Base-by-base conservation (phyloP, 225 moss, liverwort and hornwort species). In the Ulota crispa region DNA sequence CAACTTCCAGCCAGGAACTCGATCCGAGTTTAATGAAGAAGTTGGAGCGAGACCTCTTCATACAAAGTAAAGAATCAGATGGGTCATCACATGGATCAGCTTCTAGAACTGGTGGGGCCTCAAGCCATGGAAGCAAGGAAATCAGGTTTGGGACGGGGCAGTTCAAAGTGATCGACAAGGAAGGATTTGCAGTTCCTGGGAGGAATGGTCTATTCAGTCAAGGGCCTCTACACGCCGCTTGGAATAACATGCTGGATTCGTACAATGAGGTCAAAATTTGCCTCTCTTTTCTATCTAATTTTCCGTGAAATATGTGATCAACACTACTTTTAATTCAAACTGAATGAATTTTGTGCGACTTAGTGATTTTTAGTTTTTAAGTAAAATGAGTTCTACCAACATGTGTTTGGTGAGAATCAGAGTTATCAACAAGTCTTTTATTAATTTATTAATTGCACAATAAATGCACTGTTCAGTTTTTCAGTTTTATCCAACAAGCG, bases 181-280 rank as follows among this genome's bases (percentile, higher is more conserved):
- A 91, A 66, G 88, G 67, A 39, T 83, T 63, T 55, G 69, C 70
- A 50, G 86, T 78, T 66, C 86, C 88, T 76, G 79, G 82, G 72
- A 88, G 83, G 70, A 83, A 83, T 62, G 90, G 86, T 41, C 83
- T 91, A n/a, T 83, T 88, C 45, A 85, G 86, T 72, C 90, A 94
- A 83, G 94, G 98, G 28, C 93, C 94, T 69, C 90, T 95, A 80
- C 98, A 98, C 87, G 94, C 94, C 75, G 94, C 98, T 83, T 98
- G 98, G 98, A 94, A 94, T 73, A 87, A 70, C 62, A 92, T 98
- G 94, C 93, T 89, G 59, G 95, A 98, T 75, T 90, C 93, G 55
- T 98, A 93, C 57, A 90, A 93, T 36, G 95, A 98, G 89, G 98
- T 98, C 28, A 66, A 52, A 68, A 66, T 54, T 55, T 32, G 42